phyloP scores from a whole-genome alignment of 1,284 basidiomycete species.

The Tilletia setariae region DNA sequence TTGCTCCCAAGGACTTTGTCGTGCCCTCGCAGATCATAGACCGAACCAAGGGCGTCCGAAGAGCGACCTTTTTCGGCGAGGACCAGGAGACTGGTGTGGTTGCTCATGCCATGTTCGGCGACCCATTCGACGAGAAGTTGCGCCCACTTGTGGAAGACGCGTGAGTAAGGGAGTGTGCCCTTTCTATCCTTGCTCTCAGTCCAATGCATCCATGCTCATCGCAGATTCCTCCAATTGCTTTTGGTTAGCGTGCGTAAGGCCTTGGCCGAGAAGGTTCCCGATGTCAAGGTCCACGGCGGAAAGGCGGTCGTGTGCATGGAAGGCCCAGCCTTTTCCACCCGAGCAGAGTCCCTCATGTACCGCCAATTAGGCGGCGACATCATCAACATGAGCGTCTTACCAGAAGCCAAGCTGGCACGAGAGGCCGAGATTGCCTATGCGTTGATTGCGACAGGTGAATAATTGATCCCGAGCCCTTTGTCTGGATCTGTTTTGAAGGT shows the following conservation, averaged over 20 bases:
- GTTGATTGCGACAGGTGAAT: slow-evolving; percentile 61
- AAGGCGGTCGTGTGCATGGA: slow-evolving; percentile 96
- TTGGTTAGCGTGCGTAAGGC: slow-evolving; percentile 28
- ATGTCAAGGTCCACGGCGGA: slow-evolving; percentile 62
- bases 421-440: slow-evolving; percentile 76
- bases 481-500: not conserved
- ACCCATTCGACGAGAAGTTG: slow-evolving; percentile 57
- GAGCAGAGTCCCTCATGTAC: slow-evolving; percentile 94
- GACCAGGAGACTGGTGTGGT: slow-evolving; percentile 67
- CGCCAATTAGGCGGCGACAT: slow-evolving; percentile 72
- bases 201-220: too few species aligned
- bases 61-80: slow-evolving; percentile 79
- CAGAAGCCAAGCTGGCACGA: slow-evolving; percentile 90
- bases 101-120: slow-evolving; percentile 89
- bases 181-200: too few species aligned
- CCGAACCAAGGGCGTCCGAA: slow-evolving; percentile 85
- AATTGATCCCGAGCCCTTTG: not conserved
- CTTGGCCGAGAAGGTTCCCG: slow-evolving; percentile 23
- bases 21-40: slow-evolving; percentile 93
- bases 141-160: slow-evolving; percentile 38
- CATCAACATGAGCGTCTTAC: slow-evolving; percentile 78
- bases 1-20: slow-evolving; percentile 71
- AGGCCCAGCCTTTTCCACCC: slow-evolving; percentile 85
- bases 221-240: too few species aligned
- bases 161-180: slow-evolving; percentile 17